Conservation (phyloP, 2,329 filamentous ascomycete genomes). For the Cytospora paraplurivora region DNA sequence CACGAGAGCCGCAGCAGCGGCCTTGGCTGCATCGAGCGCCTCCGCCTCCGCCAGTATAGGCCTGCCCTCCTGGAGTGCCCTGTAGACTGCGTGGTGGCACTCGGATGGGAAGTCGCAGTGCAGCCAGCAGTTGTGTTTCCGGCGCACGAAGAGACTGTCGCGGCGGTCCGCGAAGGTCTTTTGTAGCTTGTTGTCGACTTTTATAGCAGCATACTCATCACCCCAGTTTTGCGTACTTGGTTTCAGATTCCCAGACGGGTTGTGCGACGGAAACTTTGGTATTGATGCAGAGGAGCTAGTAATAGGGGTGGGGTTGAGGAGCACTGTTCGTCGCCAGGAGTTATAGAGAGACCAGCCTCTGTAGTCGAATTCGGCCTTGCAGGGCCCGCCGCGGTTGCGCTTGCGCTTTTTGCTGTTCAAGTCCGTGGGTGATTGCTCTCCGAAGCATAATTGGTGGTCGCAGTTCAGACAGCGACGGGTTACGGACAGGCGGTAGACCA, state of each 20-base stretch:
- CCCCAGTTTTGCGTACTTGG: constrained; percentile 7
- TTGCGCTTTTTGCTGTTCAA: constrained; percentile 19
- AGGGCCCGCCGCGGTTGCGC: constrained; percentile 28
- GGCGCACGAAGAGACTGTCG: constrained; percentile 31
- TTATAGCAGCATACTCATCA: constrained; percentile 11
- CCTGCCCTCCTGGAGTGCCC: constrained; percentile 25
- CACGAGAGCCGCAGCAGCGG: background rate
- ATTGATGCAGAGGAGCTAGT: no score
- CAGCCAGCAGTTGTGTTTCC: constrained; percentile 33
- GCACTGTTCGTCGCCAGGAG: constrained; percentile 36
- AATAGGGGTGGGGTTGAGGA: constrained; percentile 9
- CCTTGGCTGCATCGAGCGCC: constrained; percentile 7
- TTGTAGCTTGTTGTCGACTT: background rate
- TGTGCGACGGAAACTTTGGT: no score
- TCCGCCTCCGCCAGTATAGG: constrained; percentile 19
- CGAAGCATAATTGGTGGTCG: constrained; percentile 40
- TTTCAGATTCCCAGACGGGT: no score
- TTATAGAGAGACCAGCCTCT: constrained; percentile 36
- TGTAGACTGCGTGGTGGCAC: constrained; percentile 31
- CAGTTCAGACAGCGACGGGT: constrained; percentile 45
- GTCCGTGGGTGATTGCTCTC: constrained; percentile 23
- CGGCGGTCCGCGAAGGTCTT: constrained; percentile 3
- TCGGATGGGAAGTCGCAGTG: constrained; percentile 37
- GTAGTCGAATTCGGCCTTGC: constrained; percentile 40
- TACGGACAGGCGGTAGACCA: constrained; percentile 35